Percentiles rank a stretch among this genome's conserved stretches.
These are phyloP conservation scores for Fusarium proliferatum DNA, from an alignment of 2,329 filamentous ascomycete species.

Conservation along the genomic window DNA sequence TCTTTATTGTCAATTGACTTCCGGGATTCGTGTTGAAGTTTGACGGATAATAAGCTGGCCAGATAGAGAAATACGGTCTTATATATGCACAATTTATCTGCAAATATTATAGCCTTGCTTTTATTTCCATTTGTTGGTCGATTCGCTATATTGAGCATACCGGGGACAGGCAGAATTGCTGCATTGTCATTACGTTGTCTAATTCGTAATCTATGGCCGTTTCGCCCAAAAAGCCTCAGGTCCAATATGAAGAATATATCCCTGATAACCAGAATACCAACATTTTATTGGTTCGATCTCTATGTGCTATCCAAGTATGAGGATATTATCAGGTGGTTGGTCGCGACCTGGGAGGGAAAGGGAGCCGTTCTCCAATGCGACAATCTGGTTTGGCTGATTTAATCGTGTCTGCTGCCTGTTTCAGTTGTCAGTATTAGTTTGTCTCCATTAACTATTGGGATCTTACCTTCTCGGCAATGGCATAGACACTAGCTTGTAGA, in stretches of 20 bases:
- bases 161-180: background rate
- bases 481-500: constrained; percentile 48
- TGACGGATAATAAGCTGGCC: background rate
- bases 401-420: constrained; percentile 23
- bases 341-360: background rate
- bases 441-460: rapidly evolving
- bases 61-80: too few species aligned
- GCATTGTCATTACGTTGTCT: background rate
- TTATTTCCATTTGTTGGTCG: too few species aligned
- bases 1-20: background rate
- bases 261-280: background rate
- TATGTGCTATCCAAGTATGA: background rate
- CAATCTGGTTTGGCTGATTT: constrained; percentile 3
- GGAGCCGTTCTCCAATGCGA: background rate
- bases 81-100: background rate
- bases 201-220: too few species aligned
- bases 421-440: background rate
- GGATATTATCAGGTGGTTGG: background rate
- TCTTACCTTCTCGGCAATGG: constrained; percentile 45
- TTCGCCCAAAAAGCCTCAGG: background rate
- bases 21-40: background rate
- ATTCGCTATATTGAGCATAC: background rate
- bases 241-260: too few species aligned
- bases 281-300: background rate
- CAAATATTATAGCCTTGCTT: background rate